Conservation (phyloP, 116 monocot genomes). For the Dioscorea cayenensis region DNA sequence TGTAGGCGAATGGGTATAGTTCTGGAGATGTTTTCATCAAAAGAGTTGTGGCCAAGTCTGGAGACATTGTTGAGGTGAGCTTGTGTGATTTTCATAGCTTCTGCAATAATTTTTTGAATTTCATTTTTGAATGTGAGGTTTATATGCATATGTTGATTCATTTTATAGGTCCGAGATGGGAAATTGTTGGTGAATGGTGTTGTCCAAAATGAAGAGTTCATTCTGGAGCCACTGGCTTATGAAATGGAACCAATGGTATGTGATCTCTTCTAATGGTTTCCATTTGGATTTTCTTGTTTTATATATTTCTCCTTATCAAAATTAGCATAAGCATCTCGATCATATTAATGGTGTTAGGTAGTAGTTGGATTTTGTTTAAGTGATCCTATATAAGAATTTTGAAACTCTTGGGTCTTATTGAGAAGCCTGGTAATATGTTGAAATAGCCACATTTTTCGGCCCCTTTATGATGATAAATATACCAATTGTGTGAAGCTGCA, state of each 20-base stretch:
- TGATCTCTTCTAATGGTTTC: neutral
- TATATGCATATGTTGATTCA: neutral
- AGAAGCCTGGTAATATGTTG: neutral
- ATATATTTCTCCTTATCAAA: neutral
- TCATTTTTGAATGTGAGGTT: neutral
- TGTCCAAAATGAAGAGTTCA: conserved; percentile 76
- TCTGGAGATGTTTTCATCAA: conserved; percentile 74
- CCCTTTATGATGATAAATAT: too few relatives aligned
- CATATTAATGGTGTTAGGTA: neutral
- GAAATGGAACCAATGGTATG: conserved; percentile 76
- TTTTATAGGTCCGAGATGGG: conserved; percentile 60
- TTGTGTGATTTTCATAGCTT: neutral
- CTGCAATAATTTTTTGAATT: neutral
- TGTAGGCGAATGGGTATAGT: conserved; percentile 46
- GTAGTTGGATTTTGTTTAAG: too few relatives aligned
- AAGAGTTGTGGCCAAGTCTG: conserved; percentile 74
- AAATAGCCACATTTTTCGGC: neutral
- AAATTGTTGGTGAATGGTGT: conserved; percentile 78
- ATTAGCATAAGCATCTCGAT: neutral
- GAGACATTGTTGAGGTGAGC: conserved; percentile 63
- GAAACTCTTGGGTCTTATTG: neutral
- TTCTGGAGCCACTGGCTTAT: conserved; percentile 76
- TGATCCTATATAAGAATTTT: neutral
- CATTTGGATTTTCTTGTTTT: neutral
- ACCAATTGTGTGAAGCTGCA: too few relatives aligned